Evolutionary conservation across 768 basidiomycete species (phyloP).

Genomic region (Pisolithus albus): DNA sequence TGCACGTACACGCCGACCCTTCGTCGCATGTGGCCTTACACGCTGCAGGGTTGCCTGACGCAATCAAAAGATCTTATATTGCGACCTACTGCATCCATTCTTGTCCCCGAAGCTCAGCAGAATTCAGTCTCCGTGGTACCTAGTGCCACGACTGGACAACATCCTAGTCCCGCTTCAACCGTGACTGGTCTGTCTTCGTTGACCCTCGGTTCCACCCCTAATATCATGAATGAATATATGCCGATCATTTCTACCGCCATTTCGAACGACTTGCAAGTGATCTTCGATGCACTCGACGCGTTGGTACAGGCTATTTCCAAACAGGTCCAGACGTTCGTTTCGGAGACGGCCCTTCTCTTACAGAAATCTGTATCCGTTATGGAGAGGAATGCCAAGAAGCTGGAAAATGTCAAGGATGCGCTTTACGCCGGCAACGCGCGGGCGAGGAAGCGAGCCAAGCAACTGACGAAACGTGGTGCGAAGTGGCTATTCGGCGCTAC

Average conservation of each 20-base stretch:
- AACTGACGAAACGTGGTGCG: constrained; percentile 44
- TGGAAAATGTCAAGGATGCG: constrained; percentile 32
- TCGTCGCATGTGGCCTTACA: constrained; percentile 13
- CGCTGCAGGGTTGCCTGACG: constrained; percentile 23
- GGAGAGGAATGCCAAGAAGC: constrained; percentile 32
- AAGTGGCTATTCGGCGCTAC: constrained; percentile 39
- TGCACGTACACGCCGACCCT: constrained; percentile 20
- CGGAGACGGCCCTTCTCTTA: constrained; percentile 34
- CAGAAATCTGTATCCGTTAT: constrained; percentile 34
- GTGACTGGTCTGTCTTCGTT: constrained; percentile 13
- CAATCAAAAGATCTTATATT: constrained; percentile 32
- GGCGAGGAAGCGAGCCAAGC: constrained; percentile 47
- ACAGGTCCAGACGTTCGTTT: constrained; percentile 30
- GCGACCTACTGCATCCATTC: constrained; percentile 25
- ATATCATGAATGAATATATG: constrained; percentile 41
- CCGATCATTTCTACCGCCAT: constrained; percentile 39
- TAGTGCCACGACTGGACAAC: constrained; percentile 5
- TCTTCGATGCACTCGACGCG: constrained; percentile 54
- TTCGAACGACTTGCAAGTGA: constrained; percentile 47
- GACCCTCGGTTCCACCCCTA: constrained; percentile 41
- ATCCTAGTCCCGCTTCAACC: constrained; percentile 13
- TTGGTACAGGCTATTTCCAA: constrained; percentile 44
- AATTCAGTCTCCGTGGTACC: constrained; percentile 27
- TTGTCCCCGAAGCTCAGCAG: constrained; percentile 13
- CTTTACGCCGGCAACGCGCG: constrained; percentile 44